Evolutionary conservation across 768 basidiomycete genomes (phyloP).

Genomic region (Galerina sulciceps): DNA sequence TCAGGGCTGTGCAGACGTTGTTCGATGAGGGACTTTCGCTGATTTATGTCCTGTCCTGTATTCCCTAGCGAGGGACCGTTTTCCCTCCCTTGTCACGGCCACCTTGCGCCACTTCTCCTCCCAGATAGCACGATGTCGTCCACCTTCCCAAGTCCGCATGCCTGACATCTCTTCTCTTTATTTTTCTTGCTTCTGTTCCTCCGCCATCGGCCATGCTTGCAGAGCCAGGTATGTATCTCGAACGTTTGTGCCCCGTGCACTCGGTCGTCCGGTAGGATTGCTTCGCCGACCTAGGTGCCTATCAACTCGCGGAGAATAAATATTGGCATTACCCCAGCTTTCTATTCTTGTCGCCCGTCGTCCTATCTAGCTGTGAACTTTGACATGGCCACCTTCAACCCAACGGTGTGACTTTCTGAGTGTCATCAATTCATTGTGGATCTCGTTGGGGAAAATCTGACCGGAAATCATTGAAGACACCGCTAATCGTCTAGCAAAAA

Average conservation of each 20-base stretch:
- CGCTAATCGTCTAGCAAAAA: too few species aligned
- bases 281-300: too few species aligned
- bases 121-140: neutral
- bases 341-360: too few species aligned
- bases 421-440: too few species aligned
- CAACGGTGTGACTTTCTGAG: too few species aligned
- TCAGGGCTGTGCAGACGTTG: constrained; percentile 18
- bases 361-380: too few species aligned
- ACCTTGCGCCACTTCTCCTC: constrained; percentile 9
- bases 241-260: neutral
- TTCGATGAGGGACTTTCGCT: constrained; percentile 26
- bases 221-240: neutral
- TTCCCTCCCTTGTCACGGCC: constrained; percentile 17
- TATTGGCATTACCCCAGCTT: too few species aligned
- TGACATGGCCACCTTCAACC: too few species aligned
- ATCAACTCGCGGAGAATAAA: too few species aligned
- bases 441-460: too few species aligned
- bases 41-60: constrained; percentile 4
- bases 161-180: neutral
- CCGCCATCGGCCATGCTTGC: neutral
- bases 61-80: neutral
- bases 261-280: too few species aligned
- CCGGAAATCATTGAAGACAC: too few species aligned
- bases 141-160: neutral
- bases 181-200: neutral